Evolutionary conservation across 2,329 filamentous ascomycete species (phyloP), one percentile per base, ranked within the genome.

Genomic region (Dothistroma septosporum): DNA sequence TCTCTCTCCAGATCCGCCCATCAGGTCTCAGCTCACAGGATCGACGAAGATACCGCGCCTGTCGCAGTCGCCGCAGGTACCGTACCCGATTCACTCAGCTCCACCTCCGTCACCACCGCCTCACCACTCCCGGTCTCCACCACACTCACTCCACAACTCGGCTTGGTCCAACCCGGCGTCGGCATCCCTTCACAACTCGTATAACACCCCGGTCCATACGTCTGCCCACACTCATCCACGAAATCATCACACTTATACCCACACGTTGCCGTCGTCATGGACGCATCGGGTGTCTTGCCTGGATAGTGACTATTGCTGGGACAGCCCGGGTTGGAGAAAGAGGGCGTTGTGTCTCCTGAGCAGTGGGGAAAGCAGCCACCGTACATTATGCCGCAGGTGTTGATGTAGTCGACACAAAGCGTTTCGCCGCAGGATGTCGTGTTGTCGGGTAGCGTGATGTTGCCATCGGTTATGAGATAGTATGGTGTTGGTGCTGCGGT

Each of bases 351-450:
- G 14, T 54, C 58, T 28, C 61, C 64, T 5, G 54, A 53, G 60
- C 69, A 71, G 12, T 56, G 61, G 4, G 63, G 58, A 55, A 61
- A 68, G 58, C 69, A 71, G 37, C 63, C 66, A 12, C 68, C 68
- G 47, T 68, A 70, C n/a, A 47, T 57, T 31, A 63, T 57, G 52
- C 56, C 61, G 50, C 68, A 70, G n/a, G 58, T 60, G 54, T 69
- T 68, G 60, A 69, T 61, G 52, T 66, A 64, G 56, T 69, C 68
- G 37, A 64, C 60, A 56, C 69, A 70, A 12, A 64, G 53, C 31
- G 64, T 58, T 35, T 55, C 12, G 55, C 41, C 49, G 46, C 59
- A 61, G 21, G 37, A 37, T 8, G 4, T 37, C 16, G 35, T 37
- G 35, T 11, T 37, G 35, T 8, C 4, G 11, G 35, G 11, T 4